Evolutionary conservation across 1,139 yeast genomes (phyloP), one percentile per base, ranked within the genome.

Genomic region (Saccharomyces pastorianus): DNA sequence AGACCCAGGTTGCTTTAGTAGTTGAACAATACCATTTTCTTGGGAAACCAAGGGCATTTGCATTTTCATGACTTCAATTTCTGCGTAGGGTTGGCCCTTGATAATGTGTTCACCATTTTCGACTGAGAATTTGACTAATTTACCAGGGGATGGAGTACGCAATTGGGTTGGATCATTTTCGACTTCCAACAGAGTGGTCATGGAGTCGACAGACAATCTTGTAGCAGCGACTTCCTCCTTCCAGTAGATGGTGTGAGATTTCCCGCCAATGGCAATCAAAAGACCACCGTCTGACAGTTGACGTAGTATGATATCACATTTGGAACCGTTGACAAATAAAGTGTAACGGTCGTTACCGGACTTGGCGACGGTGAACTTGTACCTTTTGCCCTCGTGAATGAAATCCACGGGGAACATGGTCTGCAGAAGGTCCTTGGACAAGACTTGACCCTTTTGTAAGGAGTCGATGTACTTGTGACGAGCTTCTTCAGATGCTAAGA

Each of bases 21-120:
- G 78, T 75, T 93, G 97, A 52, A 91, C 90, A 57, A 82, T 77
- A 78, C 99, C 99, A 67, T 88, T 85, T 72, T 91, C 99, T 71
- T 84, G 89, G 34, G 97, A 93, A 66, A 89, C 77, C 67, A 91
- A 78, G 51, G 95, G 95, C 95, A 88, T 88, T 71, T 88, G 86
- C 98, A 91, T 91, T 75, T 93, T 93, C 99, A 93, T 93, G 62
- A 93, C 99, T 76, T 93, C 99, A 56, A 93, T 96, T 75, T 93
- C 99, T 48, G 99, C 99, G 67, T 83, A 95, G 49, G 97, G 84
- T 74, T 93, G 96, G 58, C 99, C 99, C 58, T 95, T 84, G 58
- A 75, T 75, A 64, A 93, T 82, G 66, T 91, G 98, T 61, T 93
- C 99, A 62, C 99, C 99, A 64, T 87, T 87, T 69, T 93, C 98